Percentiles rank a stretch among this genome's conserved stretches.
These are phyloP conservation scores for Achlya hypogyna DNA, from an alignment of 352 stramenopile genomes.

Conservation along the genomic window DNA sequence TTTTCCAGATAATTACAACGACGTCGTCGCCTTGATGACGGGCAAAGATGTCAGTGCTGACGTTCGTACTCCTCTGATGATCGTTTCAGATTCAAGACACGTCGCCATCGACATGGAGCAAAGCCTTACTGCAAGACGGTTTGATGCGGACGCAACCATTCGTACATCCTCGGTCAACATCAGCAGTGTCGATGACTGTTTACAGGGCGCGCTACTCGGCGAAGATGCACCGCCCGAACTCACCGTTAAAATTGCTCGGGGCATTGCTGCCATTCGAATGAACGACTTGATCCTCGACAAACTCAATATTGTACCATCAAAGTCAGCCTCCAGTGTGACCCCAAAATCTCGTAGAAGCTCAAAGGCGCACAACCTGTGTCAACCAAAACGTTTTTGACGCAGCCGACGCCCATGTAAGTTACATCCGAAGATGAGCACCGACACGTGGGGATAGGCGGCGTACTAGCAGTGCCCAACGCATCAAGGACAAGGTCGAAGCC, in stretches of 20 bases:
- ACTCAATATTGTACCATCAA: neutral
- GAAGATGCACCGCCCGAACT: slow-evolving; percentile 3
- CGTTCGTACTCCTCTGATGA: too few species aligned
- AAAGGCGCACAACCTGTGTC: neutral
- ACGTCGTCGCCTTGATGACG: slow-evolving; percentile 13
- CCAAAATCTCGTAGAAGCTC: neutral
- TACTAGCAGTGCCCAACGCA: slow-evolving; percentile 4
- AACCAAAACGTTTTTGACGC: neutral
- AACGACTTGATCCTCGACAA: slow-evolving; percentile 10
- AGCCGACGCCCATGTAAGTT: neutral
- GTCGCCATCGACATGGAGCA: neutral
- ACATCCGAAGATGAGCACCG: neutral
- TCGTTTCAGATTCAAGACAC: neutral
- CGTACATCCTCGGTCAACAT: neutral
- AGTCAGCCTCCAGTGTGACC: neutral
- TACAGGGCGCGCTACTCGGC: neutral
- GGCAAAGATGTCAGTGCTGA: slow-evolving; percentile 1
- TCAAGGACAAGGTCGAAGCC: slow-evolving; percentile 19
- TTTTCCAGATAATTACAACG: slow-evolving; percentile 19
- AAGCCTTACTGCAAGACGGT: slow-evolving; percentile 5
- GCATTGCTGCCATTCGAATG: slow-evolving; percentile 5
- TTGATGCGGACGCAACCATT: neutral
- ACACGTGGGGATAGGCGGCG: neutral
- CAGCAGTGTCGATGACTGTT: neutral
- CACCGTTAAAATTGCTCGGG: slow-evolving; percentile 14